phyloP scores from a whole-genome alignment of 306 rosid species.

The Aeschynomene evenia region DNA sequence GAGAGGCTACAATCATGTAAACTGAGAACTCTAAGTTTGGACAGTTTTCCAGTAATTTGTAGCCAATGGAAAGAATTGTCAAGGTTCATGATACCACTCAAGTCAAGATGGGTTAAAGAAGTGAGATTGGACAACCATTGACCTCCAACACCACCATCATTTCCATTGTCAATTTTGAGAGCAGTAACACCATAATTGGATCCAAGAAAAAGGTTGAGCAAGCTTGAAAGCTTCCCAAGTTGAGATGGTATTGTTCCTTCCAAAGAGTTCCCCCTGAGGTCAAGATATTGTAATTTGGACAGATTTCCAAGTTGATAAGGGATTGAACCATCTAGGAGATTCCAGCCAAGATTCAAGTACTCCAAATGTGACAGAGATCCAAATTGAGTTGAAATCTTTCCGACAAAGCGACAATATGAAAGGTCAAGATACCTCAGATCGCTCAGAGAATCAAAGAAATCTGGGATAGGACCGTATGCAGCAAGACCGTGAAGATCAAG shows the following conservation, averaged over 20 bases:
- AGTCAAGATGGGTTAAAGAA: conserved; percentile 32
- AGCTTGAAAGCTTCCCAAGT: conserved; percentile 34
- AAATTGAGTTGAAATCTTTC: conserved; percentile 15
- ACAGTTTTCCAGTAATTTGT: conserved; percentile 13
- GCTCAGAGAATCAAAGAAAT: not conserved
- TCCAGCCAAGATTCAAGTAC: not conserved
- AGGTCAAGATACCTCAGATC: conserved; percentile 20
- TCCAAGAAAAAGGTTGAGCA: conserved; percentile 17
- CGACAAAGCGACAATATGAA: rapidly evolving
- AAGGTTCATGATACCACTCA: not conserved
- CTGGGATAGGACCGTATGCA: not conserved
- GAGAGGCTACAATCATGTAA: not conserved
- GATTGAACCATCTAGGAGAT: not conserved
- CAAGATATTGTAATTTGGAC: conserved; percentile 18
- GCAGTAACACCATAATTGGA: not conserved
- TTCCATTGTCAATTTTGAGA: not conserved
- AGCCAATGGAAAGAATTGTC: not conserved
- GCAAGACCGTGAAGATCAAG: not conserved
- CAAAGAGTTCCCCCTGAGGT: not conserved
- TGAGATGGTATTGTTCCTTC: conserved; percentile 27
- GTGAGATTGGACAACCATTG: conserved; percentile 32
- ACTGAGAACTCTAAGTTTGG: not conserved
- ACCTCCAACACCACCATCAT: not conserved
- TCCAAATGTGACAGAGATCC: conserved; percentile 13
- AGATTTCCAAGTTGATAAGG: conserved; percentile 26